Percentiles rank a stretch among this genome's conserved stretches.
Evolutionary conservation across 2,329 filamentous ascomycete genomes (phyloP).

Genomic region (Mycocentrospora acerina): DNA sequence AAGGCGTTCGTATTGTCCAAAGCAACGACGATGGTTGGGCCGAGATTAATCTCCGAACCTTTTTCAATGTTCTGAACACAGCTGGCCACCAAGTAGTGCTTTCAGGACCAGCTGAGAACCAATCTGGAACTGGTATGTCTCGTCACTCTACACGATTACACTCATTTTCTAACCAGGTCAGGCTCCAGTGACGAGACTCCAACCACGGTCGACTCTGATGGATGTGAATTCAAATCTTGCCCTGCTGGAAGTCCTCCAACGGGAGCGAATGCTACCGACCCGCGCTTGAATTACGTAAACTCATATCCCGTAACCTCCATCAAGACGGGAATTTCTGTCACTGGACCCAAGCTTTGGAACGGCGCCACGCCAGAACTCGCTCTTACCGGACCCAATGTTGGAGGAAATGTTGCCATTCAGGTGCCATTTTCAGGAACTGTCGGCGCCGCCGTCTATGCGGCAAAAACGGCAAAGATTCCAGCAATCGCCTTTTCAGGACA

Average conservation of each 20-base stretch:
- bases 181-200: constrained; percentile 57
- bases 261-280: constrained; percentile 58
- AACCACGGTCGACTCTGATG: constrained; percentile 43
- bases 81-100: constrained; percentile 64
- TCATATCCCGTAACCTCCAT: constrained; percentile 66
- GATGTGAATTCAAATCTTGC: constrained; percentile 66
- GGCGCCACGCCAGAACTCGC: constrained; percentile 59
- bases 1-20: constrained; percentile 50
- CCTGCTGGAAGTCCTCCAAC: constrained; percentile 56
- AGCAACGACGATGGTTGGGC: constrained; percentile 76
- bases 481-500: constrained; percentile 68
- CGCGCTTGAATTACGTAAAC: constrained; percentile 71
- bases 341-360: constrained; percentile 58
- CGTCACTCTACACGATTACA: background rate
- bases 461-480: constrained; percentile 56
- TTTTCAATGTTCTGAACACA: constrained; percentile 58
- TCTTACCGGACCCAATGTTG: constrained; percentile 65
- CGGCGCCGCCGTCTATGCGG: constrained; percentile 64
- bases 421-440: constrained; percentile 67
- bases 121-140: constrained; percentile 60
- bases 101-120: constrained; percentile 66
- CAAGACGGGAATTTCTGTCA: constrained; percentile 61
- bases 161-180: constrained; percentile 26
- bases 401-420: constrained; percentile 59
- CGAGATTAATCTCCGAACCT: constrained; percentile 63